phyloP scores from a whole-genome alignment of 2,329 filamentous ascomycete genomes.

The Ophiostoma novo-ulmi region DNA sequence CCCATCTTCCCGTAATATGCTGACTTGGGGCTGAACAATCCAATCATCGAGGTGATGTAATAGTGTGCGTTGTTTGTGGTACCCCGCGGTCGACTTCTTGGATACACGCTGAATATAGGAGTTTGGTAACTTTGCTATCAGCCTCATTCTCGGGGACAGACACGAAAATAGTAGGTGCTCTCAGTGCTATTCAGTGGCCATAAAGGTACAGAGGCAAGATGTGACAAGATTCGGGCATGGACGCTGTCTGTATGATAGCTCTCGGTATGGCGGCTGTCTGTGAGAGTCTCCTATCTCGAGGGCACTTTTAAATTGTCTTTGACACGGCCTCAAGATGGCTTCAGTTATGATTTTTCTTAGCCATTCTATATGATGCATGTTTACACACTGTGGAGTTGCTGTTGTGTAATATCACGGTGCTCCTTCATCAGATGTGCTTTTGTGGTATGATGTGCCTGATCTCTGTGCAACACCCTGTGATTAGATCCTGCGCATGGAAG shows the following conservation, averaged over 20 bases:
- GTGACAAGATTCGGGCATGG: not conserved
- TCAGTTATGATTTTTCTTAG: not conserved
- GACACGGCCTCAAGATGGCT: not conserved
- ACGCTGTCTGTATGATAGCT: not conserved
- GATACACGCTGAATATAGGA: not conserved
- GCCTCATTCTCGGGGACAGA: not conserved
- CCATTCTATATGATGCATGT: not conserved
- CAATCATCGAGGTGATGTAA: not conserved
- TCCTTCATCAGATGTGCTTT: constrained; percentile 4
- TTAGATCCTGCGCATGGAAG: constrained; percentile 20
- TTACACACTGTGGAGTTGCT: not conserved
- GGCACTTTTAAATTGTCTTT: not conserved
- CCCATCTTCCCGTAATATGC: not conserved
- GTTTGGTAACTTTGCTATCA: not conserved
- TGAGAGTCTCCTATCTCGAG: not conserved
- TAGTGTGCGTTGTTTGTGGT: not conserved
- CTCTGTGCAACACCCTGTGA: constrained; percentile 14
- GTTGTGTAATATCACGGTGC: constrained; percentile 13
- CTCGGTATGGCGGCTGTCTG: too few species aligned
- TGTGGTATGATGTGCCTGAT: constrained; percentile 21
- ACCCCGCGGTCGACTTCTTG: not conserved
- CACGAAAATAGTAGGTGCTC: not conserved
- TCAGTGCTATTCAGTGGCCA: not conserved
- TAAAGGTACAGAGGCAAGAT: not conserved
- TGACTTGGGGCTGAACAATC: not conserved